Percentiles rank a stretch among this genome's conserved stretches.
These are phyloP conservation scores for Pichia deserticola DNA, from an alignment of 805 yeast genomes.

Conservation along the genomic window DNA sequence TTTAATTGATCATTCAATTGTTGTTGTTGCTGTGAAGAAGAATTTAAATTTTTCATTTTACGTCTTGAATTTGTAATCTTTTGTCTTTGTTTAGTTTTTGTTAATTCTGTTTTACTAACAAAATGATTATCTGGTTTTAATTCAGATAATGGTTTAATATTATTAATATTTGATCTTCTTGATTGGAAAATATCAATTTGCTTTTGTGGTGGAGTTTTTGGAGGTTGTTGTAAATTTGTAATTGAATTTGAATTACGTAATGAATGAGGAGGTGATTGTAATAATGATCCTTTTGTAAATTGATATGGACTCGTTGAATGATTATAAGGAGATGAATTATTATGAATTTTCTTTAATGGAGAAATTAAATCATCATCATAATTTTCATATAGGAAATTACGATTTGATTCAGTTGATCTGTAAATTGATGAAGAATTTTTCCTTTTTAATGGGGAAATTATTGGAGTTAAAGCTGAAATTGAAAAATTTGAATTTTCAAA, in stretches of 20 bases:
- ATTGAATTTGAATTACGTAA: slow-evolving; percentile 7
- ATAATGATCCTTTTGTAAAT: slow-evolving; percentile 8
- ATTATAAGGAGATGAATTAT: slow-evolving; percentile 26
- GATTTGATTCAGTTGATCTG: slow-evolving; percentile 3
- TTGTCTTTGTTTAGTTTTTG: too few species aligned
- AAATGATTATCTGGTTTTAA: too few species aligned
- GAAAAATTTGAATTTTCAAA: slow-evolving; percentile 1
- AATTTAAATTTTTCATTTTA: too few species aligned
- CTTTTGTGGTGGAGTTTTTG: slow-evolving; percentile 26
- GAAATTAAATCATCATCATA: slow-evolving; percentile 17
- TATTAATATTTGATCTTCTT: background rate
- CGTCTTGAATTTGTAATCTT: too few species aligned
- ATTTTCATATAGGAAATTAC: slow-evolving; percentile 1
- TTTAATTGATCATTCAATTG: too few species aligned
- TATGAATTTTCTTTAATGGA: slow-evolving; percentile 20
- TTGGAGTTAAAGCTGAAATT: slow-evolving; percentile 8
- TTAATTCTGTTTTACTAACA: too few species aligned
- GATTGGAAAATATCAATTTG: slow-evolving; percentile 1
- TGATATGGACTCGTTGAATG: slow-evolving; percentile 18
- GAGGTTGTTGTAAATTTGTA: slow-evolving; percentile 18
- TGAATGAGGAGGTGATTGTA: slow-evolving; percentile 14
- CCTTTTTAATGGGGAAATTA: slow-evolving; percentile 25
- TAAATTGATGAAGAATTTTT: slow-evolving; percentile 12
- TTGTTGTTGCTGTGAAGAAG: too few species aligned
- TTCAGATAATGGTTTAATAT: background rate